Evolutionary conservation across 2,329 filamentous ascomycete genomes (phyloP).

Genomic region (Stagonosporopsis vannaccii): DNA sequence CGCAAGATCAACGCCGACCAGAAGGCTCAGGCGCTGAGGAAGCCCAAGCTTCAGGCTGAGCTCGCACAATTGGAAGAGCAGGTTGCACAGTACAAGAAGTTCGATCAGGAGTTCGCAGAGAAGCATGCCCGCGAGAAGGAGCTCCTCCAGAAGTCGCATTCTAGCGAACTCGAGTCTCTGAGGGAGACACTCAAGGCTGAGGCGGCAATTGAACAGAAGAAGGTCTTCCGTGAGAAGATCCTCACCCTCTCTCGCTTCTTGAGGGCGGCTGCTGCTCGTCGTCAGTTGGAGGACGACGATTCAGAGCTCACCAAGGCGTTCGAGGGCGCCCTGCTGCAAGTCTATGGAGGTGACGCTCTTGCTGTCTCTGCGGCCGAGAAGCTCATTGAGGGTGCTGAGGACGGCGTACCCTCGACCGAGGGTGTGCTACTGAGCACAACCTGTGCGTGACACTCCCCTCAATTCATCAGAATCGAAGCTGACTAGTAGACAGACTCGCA

Average conservation of each 20-base stretch:
- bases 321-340: conserved; percentile 78
- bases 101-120: conserved; percentile 74
- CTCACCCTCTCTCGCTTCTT: conserved; percentile 80
- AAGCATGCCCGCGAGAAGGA: conserved; percentile 66
- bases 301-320: conserved; percentile 81
- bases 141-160: conserved; percentile 62
- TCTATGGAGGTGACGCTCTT: conserved; percentile 79
- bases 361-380: conserved; percentile 79
- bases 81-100: conserved; percentile 75
- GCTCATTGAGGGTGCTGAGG: conserved; percentile 75
- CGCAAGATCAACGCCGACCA: conserved; percentile 84
- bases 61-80: conserved; percentile 76
- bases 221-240: conserved; percentile 66
- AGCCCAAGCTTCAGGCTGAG: conserved; percentile 73
- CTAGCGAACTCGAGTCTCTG: conserved; percentile 63
- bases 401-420: conserved; percentile 69
- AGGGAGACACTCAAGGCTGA: conserved; percentile 64
- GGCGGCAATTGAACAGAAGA: conserved; percentile 56
- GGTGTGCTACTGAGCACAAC: conserved; percentile 72
- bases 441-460: conserved; percentile 62
- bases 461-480: conserved; percentile 4
- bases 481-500: conserved; percentile 58
- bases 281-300: conserved; percentile 74
- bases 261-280: conserved; percentile 76
- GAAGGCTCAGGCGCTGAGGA: conserved; percentile 78